These are phyloP conservation scores for Trametes cubensis DNA, from an alignment of 768 basidiomycete genomes.

Conservation along the genomic window DNA sequence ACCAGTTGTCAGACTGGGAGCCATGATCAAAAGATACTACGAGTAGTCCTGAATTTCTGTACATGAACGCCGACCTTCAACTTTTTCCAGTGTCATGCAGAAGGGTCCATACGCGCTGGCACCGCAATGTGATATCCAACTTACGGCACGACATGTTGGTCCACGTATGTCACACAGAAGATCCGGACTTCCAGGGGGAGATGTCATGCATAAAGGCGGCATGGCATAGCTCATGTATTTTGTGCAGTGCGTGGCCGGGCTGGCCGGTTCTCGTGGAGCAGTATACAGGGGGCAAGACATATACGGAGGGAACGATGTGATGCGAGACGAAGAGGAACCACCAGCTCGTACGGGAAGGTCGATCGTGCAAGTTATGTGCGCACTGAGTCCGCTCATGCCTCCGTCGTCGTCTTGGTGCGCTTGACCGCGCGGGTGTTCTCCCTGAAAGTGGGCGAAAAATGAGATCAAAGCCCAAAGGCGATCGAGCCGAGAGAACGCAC, in stretches of 20 bases:
- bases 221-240: slow-evolving; percentile 37
- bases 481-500: slow-evolving; percentile 41
- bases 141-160: not conserved
- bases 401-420: slow-evolving; percentile 63
- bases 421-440: slow-evolving; percentile 93
- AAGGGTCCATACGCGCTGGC: too few relatives aligned
- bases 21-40: not conserved
- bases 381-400: slow-evolving; percentile 40
- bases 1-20: slow-evolving; percentile 25
- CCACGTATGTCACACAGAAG: not conserved
- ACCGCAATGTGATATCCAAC: too few relatives aligned
- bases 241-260: slow-evolving; percentile 28
- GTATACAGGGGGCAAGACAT: slow-evolving; percentile 30
- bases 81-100: too few relatives aligned
- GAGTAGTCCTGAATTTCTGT: too few relatives aligned
- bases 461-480: not conserved
- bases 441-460: slow-evolving; percentile 41
- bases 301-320: slow-evolving; percentile 24
- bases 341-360: slow-evolving; percentile 19
- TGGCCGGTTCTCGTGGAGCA: slow-evolving; percentile 25
- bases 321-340: slow-evolving; percentile 26
- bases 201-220: slow-evolving; percentile 25
- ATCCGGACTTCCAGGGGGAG: not conserved
- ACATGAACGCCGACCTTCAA: too few relatives aligned
- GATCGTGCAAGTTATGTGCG: slow-evolving; percentile 11